A percentile compares a stretch with the other conserved stretches of the same genome.
Evolutionary conservation across 1,139 yeast genomes (phyloP).

Genomic region (Geotrichum restrictum): DNA sequence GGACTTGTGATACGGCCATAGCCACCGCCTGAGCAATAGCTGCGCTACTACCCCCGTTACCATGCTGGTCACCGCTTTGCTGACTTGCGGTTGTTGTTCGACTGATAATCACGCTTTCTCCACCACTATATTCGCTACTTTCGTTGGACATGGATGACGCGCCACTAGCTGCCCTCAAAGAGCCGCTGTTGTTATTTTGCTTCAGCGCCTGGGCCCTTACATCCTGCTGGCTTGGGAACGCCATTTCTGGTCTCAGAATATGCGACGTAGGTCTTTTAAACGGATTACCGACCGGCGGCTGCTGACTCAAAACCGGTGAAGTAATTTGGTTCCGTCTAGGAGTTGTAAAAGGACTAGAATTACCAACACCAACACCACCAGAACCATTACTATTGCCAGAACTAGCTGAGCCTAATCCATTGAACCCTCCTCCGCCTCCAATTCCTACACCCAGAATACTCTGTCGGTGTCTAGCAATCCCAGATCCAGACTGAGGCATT

Average conservation of each 20-base stretch:
- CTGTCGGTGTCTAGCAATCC: constrained; percentile 10
- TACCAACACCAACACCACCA: too few species aligned
- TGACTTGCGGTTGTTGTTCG: neutral
- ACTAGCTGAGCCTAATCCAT: too few species aligned
- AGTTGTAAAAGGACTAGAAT: neutral
- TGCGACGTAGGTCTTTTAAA: constrained; percentile 5
- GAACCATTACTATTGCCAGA: too few species aligned
- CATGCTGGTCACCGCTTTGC: neutral
- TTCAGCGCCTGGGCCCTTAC: neutral
- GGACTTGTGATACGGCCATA: constrained; percentile 15
- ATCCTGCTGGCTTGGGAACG: constrained; percentile 12
- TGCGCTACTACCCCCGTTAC: constrained; percentile 5
- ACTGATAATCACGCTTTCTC: constrained; percentile 13
- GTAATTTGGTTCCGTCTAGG: constrained; percentile 4
- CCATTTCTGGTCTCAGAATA: constrained; percentile 3
- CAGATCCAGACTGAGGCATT: constrained; percentile 6
- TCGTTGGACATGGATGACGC: constrained; percentile 14
- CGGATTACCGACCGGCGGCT: constrained; percentile 1
- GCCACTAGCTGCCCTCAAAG: constrained; percentile 4
- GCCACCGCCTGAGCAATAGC: constrained; percentile 17
- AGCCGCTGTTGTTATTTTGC: neutral
- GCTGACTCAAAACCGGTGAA: neutral
- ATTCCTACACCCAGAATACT: constrained; percentile 1
- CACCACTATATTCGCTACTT: constrained; percentile 11
- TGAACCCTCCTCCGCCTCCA: neutral